phyloP scores from a whole-genome alignment of 2,329 filamentous ascomycete species.

The Cladosporium sp. region DNA sequence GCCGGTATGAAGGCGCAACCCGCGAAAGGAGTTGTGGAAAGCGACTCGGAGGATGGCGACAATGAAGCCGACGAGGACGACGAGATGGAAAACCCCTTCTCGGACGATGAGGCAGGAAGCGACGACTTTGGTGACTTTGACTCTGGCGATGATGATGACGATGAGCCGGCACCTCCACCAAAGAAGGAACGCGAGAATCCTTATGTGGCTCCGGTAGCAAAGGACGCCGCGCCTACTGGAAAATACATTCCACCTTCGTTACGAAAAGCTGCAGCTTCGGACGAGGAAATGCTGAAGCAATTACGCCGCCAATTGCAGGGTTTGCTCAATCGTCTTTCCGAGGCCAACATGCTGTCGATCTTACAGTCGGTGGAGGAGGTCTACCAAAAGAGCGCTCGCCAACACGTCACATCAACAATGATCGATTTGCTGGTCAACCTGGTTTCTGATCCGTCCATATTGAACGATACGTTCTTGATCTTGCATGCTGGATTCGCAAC shows the following conservation, averaged over 20 bases:
- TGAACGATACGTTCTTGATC: conserved; percentile 87
- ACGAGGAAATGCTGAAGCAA: conserved; percentile 63
- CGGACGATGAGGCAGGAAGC: conserved; percentile 31
- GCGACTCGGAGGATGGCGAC: conserved; percentile 20
- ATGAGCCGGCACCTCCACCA: conserved; percentile 20
- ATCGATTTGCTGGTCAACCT: conserved; percentile 74
- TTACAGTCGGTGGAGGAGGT: conserved; percentile 75
- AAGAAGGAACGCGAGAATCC: conserved; percentile 72
- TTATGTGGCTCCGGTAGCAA: conserved; percentile 67
- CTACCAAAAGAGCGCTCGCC: conserved; percentile 79
- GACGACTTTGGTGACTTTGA: conserved; percentile 28
- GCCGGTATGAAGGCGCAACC: conserved; percentile 30
- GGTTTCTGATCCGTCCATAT: conserved; percentile 69
- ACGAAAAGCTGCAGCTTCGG: conserved; percentile 58
- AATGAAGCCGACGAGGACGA: conserved; percentile 38
- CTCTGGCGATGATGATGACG: conserved; percentile 33
- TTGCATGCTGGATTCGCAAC: conserved; percentile 86
- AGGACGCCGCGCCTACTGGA: conserved; percentile 39
- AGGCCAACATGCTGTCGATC: conserved; percentile 83
- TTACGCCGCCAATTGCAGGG: conserved; percentile 80
- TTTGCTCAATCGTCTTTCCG: conserved; percentile 86
- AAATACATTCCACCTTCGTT: conserved; percentile 92
- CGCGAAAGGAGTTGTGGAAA: conserved; percentile 26
- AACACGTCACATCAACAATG: conserved; percentile 77
- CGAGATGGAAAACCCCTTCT: conserved; percentile 32